A percentile compares a stretch with the other conserved stretches of the same genome.
phyloP scores from a whole-genome alignment of 2,329 filamentous ascomycete genomes.

The Xylaria sp. region DNA sequence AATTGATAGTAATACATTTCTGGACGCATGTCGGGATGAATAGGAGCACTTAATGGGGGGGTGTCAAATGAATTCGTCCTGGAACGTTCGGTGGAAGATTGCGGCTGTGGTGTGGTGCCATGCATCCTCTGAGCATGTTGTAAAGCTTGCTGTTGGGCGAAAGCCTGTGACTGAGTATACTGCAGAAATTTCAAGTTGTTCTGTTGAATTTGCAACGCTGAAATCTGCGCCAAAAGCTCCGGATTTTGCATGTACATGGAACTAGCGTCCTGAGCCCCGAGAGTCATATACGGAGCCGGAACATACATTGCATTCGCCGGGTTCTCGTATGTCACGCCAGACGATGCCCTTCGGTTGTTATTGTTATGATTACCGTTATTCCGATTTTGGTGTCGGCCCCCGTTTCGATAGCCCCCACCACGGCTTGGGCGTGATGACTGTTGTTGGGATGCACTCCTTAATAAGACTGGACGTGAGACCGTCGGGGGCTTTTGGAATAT shows the following conservation, averaged over 20 bases:
- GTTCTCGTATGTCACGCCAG: conserved; percentile 64
- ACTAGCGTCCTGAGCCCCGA: conserved; percentile 59
- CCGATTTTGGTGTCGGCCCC: conserved; percentile 56
- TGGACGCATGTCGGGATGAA: conserved; percentile 66
- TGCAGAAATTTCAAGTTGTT: conserved; percentile 59
- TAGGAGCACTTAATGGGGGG: conserved; percentile 67
- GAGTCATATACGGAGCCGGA: conserved; percentile 53
- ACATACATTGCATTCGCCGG: conserved; percentile 55
- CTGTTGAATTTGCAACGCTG: conserved; percentile 59
- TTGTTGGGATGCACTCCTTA: conserved; percentile 71
- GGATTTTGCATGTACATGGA: conserved; percentile 60
- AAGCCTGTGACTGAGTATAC: conserved; percentile 59
- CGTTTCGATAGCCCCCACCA: conserved; percentile 58
- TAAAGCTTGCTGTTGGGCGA: conserved; percentile 57
- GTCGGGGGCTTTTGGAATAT: conserved; percentile 68
- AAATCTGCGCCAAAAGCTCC: conserved; percentile 57
- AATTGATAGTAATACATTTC: conserved; percentile 66
- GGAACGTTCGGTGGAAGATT: conserved; percentile 61
- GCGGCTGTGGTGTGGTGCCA: conserved; percentile 49
- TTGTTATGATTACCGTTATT: conserved; percentile 56
- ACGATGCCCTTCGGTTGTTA: conserved; percentile 61
- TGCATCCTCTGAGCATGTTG: conserved; percentile 59
- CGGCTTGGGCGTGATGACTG: conserved; percentile 61
- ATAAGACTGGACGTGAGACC: conserved; percentile 65
- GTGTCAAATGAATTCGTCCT: conserved; percentile 73